Percentiles rank a stretch among this genome's conserved stretches.
These are phyloP conservation scores for Aaosphaeria arxii DNA, from an alignment of 2,329 filamentous ascomycete species.

Conservation along the genomic window DNA sequence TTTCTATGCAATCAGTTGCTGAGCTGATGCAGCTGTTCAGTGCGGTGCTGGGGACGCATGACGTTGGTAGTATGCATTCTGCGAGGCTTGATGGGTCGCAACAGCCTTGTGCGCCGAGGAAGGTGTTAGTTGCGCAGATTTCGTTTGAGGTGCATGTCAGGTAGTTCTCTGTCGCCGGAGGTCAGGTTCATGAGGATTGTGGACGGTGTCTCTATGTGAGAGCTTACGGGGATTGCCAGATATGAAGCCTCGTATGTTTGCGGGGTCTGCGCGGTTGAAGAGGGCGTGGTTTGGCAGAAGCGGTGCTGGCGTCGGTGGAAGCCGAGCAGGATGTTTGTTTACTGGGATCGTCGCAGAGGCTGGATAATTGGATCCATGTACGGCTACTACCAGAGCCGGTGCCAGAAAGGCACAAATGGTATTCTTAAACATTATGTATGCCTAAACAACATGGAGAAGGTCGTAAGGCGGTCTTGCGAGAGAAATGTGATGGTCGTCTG, in stretches of 20 bases:
- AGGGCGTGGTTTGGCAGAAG: constrained; percentile 17
- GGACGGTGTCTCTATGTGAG: too few relatives aligned
- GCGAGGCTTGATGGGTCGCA: constrained; percentile 20
- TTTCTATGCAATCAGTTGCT: constrained; percentile 21
- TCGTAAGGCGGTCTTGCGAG: neutral
- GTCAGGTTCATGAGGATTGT: constrained; percentile 5
- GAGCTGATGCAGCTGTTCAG: constrained; percentile 18
- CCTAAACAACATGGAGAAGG: neutral
- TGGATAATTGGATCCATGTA: neutral
- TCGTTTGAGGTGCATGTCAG: constrained; percentile 24
- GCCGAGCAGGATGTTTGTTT: constrained; percentile 1
- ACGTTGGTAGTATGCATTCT: constrained; percentile 26
- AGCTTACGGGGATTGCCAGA: constrained; percentile 22
- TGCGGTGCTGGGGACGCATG: constrained; percentile 21
- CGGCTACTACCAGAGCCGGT: constrained; percentile 18
- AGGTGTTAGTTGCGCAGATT: constrained; percentile 33
- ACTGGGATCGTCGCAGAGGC: too few relatives aligned
- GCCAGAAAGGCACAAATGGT: constrained; percentile 25
- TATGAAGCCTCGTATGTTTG: constrained; percentile 9
- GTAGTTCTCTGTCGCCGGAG: constrained; percentile 15
- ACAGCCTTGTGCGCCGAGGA: constrained; percentile 31
- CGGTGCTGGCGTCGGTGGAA: constrained; percentile 27
- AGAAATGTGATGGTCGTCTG: too few relatives aligned
- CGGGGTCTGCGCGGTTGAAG: constrained; percentile 16
- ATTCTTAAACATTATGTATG: constrained; percentile 18